Evolutionary conservation across 2,329 filamentous ascomycete genomes (phyloP).

Genomic region (Zymoseptoria crescenta): DNA sequence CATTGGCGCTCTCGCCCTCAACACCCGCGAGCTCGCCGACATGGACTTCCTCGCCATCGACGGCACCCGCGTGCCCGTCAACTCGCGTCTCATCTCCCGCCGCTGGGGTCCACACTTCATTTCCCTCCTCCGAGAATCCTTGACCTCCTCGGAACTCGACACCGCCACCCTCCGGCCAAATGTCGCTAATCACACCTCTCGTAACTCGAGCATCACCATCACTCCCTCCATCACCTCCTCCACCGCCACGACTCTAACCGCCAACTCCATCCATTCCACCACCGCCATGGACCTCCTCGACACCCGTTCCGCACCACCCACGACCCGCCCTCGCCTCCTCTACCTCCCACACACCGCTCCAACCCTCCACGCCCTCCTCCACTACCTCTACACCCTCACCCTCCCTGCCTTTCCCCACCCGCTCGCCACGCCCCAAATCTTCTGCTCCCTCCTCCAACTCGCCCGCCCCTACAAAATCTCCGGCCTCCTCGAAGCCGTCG

Average conservation of each 20-base stretch:
- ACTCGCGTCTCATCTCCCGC: slow-evolving; percentile 77
- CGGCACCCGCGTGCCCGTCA: slow-evolving; percentile 86
- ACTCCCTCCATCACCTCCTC: slow-evolving; percentile 56
- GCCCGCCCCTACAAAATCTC: slow-evolving; percentile 89
- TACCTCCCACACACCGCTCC: slow-evolving; percentile 89
- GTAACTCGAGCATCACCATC: slow-evolving; percentile 79
- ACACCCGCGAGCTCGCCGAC: slow-evolving; percentile 77
- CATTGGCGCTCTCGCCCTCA: slow-evolving; percentile 71
- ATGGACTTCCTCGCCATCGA: slow-evolving; percentile 95
- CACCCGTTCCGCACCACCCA: slow-evolving; percentile 45
- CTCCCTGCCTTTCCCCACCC: slow-evolving; percentile 68
- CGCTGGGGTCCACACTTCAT: slow-evolving; percentile 97
- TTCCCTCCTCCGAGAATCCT: slow-evolving; percentile 75
- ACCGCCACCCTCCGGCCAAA: slow-evolving; percentile 65
- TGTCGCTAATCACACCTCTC: slow-evolving; percentile 44
- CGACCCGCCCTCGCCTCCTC: slow-evolving; percentile 69
- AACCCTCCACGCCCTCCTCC: slow-evolving; percentile 80
- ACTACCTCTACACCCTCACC: slow-evolving; percentile 89
- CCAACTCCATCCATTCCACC: slow-evolving; percentile 34
- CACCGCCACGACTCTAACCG: slow-evolving; percentile 36
- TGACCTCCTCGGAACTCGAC: slow-evolving; percentile 61
- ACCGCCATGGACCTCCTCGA: slow-evolving; percentile 40
- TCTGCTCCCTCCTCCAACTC: slow-evolving; percentile 90
- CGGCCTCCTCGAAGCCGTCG: slow-evolving; percentile 82
- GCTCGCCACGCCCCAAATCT: slow-evolving; percentile 86